Base-by-base conservation (phyloP, 768 basidiomycete genomes). In the Tylopilus sp. region DNA sequence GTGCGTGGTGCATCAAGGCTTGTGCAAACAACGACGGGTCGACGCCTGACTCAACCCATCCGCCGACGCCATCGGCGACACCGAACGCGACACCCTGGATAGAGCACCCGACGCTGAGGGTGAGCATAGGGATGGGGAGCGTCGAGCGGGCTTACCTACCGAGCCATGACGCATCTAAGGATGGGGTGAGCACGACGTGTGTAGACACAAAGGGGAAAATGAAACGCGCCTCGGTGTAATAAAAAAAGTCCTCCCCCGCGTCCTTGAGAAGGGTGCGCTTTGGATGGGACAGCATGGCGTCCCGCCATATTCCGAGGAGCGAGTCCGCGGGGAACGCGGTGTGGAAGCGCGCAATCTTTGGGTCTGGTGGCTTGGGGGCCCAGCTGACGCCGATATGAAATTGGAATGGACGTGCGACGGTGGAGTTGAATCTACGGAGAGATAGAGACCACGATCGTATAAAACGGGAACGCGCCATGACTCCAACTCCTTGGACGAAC, bases 21-120 rank as follows among this genome's bases (percentile, higher is more conserved):
- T 97, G 94, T 1, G 92, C 85, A 73, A 95, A 98, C 40, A 95
- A 73, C 0, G 91, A 85, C 1, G 91, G 91, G 69, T 97, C 92
- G 47, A 91, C 80, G 15, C 91, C 88, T 23, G 81, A 79, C 33
- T 85, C 81, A 43, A 81, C 79, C 95, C 95, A 98, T 18, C 94
- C 93, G 2, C 93, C 93, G 4, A 97, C 93, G 18, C 94, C 94
- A 60, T 98, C 94, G 35, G 93, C 90, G 5, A 97, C 81, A 33
- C 91, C 92, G 47, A 97, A 75, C 2, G 87, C 80, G 25, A 90
- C 66, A 21, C 88, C 88, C 88, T 91, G 26, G n/a, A 21, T 0
- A 41, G 21, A 15, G 20, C 31, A n/a, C n/a, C n/a, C n/a, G 25
- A 40, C 18, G 57, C 39, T 63, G 67, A 44, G 70, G n/a, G 56